phyloP scores from a whole-genome alignment of 257 asterid genomes.

The Solanum chmielewskii region DNA sequence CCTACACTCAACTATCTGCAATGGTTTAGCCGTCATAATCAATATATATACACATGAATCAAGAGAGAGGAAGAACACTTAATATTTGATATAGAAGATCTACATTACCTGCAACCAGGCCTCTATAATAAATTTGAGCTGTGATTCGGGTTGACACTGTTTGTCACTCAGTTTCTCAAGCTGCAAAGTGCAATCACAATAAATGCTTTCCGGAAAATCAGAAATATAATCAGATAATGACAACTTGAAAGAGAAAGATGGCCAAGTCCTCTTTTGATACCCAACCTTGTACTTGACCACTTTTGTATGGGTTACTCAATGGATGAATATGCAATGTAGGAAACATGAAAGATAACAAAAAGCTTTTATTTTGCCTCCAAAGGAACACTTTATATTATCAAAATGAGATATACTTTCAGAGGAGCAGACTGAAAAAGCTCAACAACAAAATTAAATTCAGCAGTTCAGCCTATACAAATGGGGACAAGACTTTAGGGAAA shows the following conservation, averaged over 20 bases:
- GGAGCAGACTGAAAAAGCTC: neutral
- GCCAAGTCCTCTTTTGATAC: neutral
- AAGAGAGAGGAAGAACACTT: neutral
- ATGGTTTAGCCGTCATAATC: neutral
- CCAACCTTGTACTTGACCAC: neutral
- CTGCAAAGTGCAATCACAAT: slow-evolving; percentile 28
- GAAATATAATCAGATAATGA: neutral
- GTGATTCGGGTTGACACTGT: slow-evolving; percentile 92
- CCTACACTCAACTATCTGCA: slow-evolving; percentile 92
- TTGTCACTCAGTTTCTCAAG: slow-evolving; percentile 81
- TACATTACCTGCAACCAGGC: slow-evolving; percentile 92
- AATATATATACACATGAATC: slow-evolving; percentile 2
- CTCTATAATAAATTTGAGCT: slow-evolving; percentile 86
- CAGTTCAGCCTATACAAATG: neutral
- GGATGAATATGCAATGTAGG: neutral
- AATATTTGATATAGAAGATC: neutral
- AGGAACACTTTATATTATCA: neutral
- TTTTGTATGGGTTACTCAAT: neutral
- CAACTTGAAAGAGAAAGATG: neutral
- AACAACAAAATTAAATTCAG: neutral
- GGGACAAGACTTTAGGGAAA: neutral
- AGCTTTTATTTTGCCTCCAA: neutral
- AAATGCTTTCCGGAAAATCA: neutral
- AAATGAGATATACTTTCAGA: neutral
- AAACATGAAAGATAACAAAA: neutral